These are phyloP conservation scores for Yamadazyma philogaea DNA, from an alignment of 805 yeast species.

Conservation along the genomic window DNA sequence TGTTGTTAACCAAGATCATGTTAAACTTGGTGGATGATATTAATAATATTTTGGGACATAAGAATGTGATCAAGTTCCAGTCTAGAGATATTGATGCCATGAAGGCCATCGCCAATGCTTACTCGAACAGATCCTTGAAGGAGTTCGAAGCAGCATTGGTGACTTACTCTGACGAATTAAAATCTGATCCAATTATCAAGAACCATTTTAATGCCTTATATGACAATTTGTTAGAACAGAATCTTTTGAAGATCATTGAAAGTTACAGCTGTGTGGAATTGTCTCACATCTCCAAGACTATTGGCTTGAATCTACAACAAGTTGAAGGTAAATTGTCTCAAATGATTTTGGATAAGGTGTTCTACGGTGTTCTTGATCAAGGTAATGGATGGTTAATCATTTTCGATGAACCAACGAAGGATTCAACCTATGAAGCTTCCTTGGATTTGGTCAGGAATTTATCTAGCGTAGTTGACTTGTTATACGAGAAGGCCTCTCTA, in stretches of 20 bases:
- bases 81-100: slow-evolving; percentile 91
- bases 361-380: slow-evolving; percentile 94
- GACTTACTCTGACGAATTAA: slow-evolving; percentile 68
- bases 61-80: slow-evolving; percentile 63
- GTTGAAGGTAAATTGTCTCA: slow-evolving; percentile 93
- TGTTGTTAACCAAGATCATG: slow-evolving; percentile 93
- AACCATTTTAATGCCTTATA: slow-evolving; percentile 90
- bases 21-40: slow-evolving; percentile 82
- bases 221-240: slow-evolving; percentile 89
- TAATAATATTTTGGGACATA: slow-evolving; percentile 70
- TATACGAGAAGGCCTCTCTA: slow-evolving; percentile 90
- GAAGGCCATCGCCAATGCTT: slow-evolving; percentile 89
- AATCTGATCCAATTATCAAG: slow-evolving; percentile 82
- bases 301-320: slow-evolving; percentile 82
- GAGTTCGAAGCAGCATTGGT: slow-evolving; percentile 85
- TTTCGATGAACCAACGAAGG: slow-evolving; percentile 84
- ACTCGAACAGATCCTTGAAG: slow-evolving; percentile 81
- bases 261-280: slow-evolving; percentile 96
- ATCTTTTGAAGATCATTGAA: slow-evolving; percentile 89
- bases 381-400: slow-evolving; percentile 97
- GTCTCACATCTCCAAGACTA: slow-evolving; percentile 78
- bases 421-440: slow-evolving; percentile 84
- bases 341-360: slow-evolving; percentile 94
- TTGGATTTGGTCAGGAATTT: slow-evolving; percentile 83
- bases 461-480: slow-evolving; percentile 82